Evolutionary conservation across 2,329 filamentous ascomycete species (phyloP), one percentile per base, ranked within the genome.

Genomic region (Hypoxylon sp.): DNA sequence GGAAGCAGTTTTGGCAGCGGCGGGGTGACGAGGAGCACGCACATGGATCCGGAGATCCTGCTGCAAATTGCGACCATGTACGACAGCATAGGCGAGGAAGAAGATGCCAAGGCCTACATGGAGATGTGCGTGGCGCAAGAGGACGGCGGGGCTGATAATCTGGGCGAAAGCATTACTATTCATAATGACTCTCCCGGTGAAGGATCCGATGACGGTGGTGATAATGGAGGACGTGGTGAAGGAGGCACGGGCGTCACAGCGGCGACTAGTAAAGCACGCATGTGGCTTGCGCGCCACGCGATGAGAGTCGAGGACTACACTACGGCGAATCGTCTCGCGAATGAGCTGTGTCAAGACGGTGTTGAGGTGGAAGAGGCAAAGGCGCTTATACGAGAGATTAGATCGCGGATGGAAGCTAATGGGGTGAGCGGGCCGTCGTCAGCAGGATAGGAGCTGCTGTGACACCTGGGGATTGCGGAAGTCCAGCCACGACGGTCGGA

Each of bases 351-450:
- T 77, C 93, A 97, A 79, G 96, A 99, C 78, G 96, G 96, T 0
- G 90, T 96, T 25, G 96, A 98, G 79, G 93, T 98, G 1, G 96
- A 99, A 77, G 96, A 99, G 79, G 96, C 96, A 27, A 98, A 98
- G 81, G 93, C 94, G 2, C 82, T 98, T 71, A 91, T 97, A 67
- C 87, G 93, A 66, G 95, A 98, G 78, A 90, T 97, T 11, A 86
- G 94, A 71, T 91, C 91, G 3, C 87, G 92, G 70, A 85, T 94
- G 78, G 91, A 93, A 52, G 79, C 73, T 52, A 70, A 60, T 55
- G 69, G 58, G 8, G 59, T 61, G 54, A 45, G 39, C 43, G 34
- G 52, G 14, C 59, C 63, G 21, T 50, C 63, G 21, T 50, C 58
- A 1, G 14, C 41, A 23, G 56, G 52, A 61, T 58, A 51, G 45